These are phyloP conservation scores for Colletotrichum sp. DNA, from an alignment of 2,329 filamentous ascomycete species.

Conservation along the genomic window DNA sequence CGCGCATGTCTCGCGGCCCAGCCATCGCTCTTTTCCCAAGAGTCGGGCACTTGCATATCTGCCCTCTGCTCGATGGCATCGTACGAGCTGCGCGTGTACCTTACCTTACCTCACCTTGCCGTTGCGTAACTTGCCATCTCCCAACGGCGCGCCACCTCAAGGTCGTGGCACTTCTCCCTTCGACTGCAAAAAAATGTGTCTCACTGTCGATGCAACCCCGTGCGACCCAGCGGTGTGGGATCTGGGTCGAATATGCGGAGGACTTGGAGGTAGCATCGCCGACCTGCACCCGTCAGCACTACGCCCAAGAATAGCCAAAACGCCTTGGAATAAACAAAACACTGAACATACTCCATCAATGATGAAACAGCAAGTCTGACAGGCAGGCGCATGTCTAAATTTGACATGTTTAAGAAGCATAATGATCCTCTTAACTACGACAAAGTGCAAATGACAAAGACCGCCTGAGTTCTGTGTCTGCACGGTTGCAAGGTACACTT, in stretches of 20 bases:
- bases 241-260: neutral
- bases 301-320: neutral
- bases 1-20: neutral
- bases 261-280: neutral
- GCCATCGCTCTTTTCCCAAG: neutral
- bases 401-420: neutral
- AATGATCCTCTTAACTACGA: neutral
- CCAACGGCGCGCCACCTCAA: neutral
- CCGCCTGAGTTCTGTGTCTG: neutral
- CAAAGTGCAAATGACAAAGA: neutral
- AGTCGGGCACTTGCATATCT: neutral
- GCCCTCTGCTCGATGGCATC: neutral
- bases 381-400: neutral
- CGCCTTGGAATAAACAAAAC: neutral
- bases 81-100: neutral
- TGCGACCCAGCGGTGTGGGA: neutral
- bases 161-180: neutral
- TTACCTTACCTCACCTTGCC: neutral
- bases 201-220: neutral
- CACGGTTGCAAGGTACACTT: neutral
- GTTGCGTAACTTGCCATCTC: neutral
- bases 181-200: neutral
- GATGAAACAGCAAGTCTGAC: neutral
- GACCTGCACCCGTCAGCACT: neutral
- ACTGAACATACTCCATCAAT: neutral